phyloP scores from a whole-genome alignment of 805 yeast species.

The Candida tammaniensis region DNA sequence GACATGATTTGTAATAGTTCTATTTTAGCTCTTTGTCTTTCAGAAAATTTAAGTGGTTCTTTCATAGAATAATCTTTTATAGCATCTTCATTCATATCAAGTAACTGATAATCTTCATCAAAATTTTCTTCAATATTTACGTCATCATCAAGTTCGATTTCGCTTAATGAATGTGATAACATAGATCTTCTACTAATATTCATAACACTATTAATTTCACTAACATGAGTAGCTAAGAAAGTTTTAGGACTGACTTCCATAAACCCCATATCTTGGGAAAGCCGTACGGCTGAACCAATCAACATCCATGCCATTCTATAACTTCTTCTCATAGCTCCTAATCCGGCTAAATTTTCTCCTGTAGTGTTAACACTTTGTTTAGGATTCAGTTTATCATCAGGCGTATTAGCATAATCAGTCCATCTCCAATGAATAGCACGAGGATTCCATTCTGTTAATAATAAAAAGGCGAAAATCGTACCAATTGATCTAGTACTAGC shows the following conservation, averaged over 20 bases:
- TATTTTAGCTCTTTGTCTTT: constrained; percentile 69
- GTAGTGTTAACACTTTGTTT: constrained; percentile 14
- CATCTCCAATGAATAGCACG: constrained; percentile 88
- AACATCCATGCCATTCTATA: constrained; percentile 94
- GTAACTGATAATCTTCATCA: constrained; percentile 25
- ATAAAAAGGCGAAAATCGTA: constrained; percentile 76
- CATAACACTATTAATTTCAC: constrained; percentile 82
- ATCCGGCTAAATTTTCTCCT: constrained; percentile 59
- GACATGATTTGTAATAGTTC: constrained; percentile 77
- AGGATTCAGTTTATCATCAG: constrained; percentile 47
- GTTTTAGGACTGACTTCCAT: constrained; percentile 71
- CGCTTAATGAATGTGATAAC: constrained; percentile 70
- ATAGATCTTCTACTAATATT: constrained; percentile 76
- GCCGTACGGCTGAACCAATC: constrained; percentile 79
- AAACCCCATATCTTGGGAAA: constrained; percentile 84
- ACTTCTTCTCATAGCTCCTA: constrained; percentile 81
- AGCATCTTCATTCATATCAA: constrained; percentile 34
- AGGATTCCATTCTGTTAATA: constrained; percentile 95
- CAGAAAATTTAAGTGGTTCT: constrained; percentile 49
- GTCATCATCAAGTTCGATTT: constrained; percentile 53
- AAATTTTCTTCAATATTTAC: constrained; percentile 23
- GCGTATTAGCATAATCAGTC: constrained; percentile 74
- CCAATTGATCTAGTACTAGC: constrained; percentile 86
- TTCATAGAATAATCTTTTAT: constrained; percentile 23
- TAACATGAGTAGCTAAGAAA: constrained; percentile 77